Conservation (phyloP, 768 basidiomycete species). For the Dictyophora rubrovolvata region DNA sequence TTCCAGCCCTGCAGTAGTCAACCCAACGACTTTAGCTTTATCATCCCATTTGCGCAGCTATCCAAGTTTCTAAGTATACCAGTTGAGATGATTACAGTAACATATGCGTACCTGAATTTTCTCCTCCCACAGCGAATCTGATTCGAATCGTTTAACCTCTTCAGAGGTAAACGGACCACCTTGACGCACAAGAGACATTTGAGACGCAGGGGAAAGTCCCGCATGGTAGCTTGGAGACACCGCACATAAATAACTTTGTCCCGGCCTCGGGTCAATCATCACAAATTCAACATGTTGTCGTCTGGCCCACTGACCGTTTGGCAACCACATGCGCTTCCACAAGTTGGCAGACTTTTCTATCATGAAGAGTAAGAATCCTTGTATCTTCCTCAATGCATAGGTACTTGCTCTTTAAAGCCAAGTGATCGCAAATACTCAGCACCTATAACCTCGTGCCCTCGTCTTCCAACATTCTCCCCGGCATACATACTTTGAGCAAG, state of each 20-base stretch:
- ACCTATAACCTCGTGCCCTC: constrained; percentile 10
- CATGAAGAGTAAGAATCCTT: neutral
- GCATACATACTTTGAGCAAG: neutral
- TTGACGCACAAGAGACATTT: constrained; percentile 4
- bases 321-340: constrained; percentile 11
- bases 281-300: neutral
- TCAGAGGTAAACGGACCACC: constrained; percentile 10
- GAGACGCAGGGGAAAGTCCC: neutral
- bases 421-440: constrained; percentile 6
- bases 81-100: neutral
- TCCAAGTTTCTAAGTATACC: neutral
- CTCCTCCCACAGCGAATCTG: constrained; percentile 8
- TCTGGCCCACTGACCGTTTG: constrained; percentile 3
- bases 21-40: constrained; percentile 7
- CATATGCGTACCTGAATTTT: constrained; percentile 7
- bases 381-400: neutral
- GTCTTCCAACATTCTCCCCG: constrained; percentile 4
- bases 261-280: neutral
- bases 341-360: constrained; percentile 8
- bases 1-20: constrained; percentile 3
- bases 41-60: constrained; percentile 12
- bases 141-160: constrained; percentile 10
- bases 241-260: constrained; percentile 7
- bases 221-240: constrained; percentile 1
- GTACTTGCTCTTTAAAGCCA: constrained; percentile 6